These are phyloP conservation scores for Pestalotiopsis sp. DNA, from an alignment of 2,329 filamentous ascomycete genomes.

Conservation along the genomic window DNA sequence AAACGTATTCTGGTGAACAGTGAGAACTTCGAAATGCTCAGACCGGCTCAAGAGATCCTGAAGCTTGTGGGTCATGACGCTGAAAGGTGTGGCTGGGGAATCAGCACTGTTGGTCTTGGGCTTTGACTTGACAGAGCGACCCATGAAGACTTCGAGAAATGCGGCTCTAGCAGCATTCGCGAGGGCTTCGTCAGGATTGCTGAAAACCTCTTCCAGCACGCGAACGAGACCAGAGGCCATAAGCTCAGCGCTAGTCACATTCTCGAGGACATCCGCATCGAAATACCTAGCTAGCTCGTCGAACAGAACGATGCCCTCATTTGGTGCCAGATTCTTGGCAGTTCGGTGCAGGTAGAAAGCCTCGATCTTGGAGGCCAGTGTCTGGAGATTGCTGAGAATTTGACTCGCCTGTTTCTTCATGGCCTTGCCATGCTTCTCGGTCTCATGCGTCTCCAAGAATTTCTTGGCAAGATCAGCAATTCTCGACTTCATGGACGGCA, in stretches of 20 bases:
- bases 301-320: slow-evolving; percentile 70
- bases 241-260: slow-evolving; percentile 93
- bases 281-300: slow-evolving; percentile 79
- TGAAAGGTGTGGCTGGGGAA: slow-evolving; percentile 82
- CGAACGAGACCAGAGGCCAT: slow-evolving; percentile 89
- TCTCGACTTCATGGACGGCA: slow-evolving; percentile 66
- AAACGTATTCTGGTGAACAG: slow-evolving; percentile 88
- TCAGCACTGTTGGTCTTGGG: slow-evolving; percentile 65
- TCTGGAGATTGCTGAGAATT: slow-evolving; percentile 74
- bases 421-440: slow-evolving; percentile 68
- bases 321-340: slow-evolving; percentile 44
- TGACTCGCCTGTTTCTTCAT: slow-evolving; percentile 79
- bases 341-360: slow-evolving; percentile 66
- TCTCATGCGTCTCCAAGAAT: slow-evolving; percentile 84
- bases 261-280: slow-evolving; percentile 84
- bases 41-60: slow-evolving; percentile 95
- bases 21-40: slow-evolving; percentile 97
- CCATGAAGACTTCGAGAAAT: slow-evolving; percentile 94
- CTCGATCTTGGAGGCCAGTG: slow-evolving; percentile 72
- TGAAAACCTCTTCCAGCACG: slow-evolving; percentile 80
- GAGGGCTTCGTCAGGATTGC: slow-evolving; percentile 64
- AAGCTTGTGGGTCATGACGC: slow-evolving; percentile 87
- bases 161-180: slow-evolving; percentile 73
- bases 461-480: slow-evolving; percentile 78
- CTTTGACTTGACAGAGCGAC: slow-evolving; percentile 67